Base-by-base conservation (phyloP, 257 asterid species). In the Solanum virginianum region DNA sequence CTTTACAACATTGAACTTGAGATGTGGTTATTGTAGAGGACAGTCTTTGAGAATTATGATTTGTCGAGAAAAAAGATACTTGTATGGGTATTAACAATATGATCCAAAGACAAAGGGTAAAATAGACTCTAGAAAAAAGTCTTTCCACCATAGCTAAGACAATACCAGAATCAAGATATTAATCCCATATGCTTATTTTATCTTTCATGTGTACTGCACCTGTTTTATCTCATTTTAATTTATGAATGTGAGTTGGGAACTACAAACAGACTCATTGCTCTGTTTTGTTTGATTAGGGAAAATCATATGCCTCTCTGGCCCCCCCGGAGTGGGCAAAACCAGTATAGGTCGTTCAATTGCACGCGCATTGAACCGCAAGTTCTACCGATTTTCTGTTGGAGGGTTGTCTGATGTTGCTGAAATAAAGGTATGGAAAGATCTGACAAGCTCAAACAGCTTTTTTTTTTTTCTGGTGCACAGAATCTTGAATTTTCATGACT, bases 401-500 rank as follows among this genome's bases (percentile, higher is more conserved):
- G 99, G 99, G 89, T 91, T 97, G 89, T 97, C 99, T 75, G 99
- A 97, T 88, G 99, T 97, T 87, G 99, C 99, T 88, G 99, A 97
- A 91, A 94, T 97, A 86, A 97, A 97, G 98, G 99, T 94, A 86
- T 29, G 45, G 62, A 79, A 47, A 86, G 84, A 86, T 55, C 36
- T 57, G 20, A 41, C 43, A 45, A 77, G 47, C 45, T 77, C 41
- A 51, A 51, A 51, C 16, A 51, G 22, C 6, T 13, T 10, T 49
- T 51, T 51, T 51, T 77, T 51, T 51, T 51, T 77, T 77, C 47
- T 51, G 63, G 82, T 51, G 63, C 63, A 26, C 5, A 77, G 24
- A 77, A 77, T 77, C 82, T 26, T 77, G 15, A 32, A 83, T 49
- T 69, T 16, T 59, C 81, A 51, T 79, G 49, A 83, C 85, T 88